A percentile compares a stretch with the other conserved stretches of the same genome.
Conservation (phyloP, 2,329 filamentous ascomycete genomes). For the Sarocladium strictum region DNA sequence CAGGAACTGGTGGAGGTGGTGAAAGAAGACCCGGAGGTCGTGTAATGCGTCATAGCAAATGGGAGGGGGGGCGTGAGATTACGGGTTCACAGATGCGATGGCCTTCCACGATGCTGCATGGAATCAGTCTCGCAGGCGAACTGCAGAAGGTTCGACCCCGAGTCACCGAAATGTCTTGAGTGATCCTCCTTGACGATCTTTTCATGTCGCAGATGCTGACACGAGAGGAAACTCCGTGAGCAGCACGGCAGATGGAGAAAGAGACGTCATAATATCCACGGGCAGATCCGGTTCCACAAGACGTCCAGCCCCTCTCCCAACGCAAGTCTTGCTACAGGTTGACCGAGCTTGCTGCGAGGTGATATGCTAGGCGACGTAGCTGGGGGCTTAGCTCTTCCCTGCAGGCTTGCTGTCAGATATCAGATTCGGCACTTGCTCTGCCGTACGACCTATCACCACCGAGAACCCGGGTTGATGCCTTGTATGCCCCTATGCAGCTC, state of each 20-base stretch:
- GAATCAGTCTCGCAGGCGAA: background rate
- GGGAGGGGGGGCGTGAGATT: background rate
- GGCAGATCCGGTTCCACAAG: background rate
- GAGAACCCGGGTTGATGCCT: background rate
- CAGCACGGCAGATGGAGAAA: background rate
- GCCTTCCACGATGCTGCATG: background rate
- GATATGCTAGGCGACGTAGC: too few relatives aligned
- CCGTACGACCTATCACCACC: background rate
- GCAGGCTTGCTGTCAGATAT: background rate
- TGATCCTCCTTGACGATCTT: too few relatives aligned
- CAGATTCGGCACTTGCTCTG: constrained; percentile 2
- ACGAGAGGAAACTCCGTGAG: background rate
- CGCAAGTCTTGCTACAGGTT: too few relatives aligned
- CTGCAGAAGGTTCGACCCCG: background rate
- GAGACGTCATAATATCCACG: background rate
- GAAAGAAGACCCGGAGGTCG: constrained; percentile 36
- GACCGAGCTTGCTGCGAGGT: too few relatives aligned
- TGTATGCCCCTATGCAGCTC: background rate
- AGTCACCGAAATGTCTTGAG: background rate
- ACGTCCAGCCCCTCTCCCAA: too few relatives aligned
- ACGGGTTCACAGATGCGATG: background rate
- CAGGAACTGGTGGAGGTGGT: constrained; percentile 53
- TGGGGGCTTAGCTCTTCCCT: background rate
- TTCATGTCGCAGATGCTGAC: too few relatives aligned
- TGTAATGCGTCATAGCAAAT: background rate